Conservation (phyloP, 2,329 filamentous ascomycete genomes). For the Pestalotiopsis sp. region DNA sequence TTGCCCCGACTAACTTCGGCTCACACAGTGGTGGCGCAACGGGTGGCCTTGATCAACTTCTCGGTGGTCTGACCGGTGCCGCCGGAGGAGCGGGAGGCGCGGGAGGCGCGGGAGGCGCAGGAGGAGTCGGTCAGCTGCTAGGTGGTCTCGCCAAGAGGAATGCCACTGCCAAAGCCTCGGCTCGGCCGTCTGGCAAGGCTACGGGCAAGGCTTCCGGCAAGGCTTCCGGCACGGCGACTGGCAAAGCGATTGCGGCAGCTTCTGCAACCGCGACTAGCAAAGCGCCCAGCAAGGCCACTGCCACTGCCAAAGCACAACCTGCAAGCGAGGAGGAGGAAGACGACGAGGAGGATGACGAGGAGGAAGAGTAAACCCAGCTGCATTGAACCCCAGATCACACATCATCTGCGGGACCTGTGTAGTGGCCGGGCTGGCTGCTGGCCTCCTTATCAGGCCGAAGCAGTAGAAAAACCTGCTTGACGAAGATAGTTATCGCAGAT, state of each 20-base stretch:
- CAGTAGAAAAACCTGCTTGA: too few species aligned
- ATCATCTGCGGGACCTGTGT: neutral
- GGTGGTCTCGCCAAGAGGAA: conserved; percentile 5
- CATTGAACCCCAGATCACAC: neutral
- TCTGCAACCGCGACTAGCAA: neutral
- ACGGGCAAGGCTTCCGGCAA: too few species aligned
- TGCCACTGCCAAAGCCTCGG: neutral
- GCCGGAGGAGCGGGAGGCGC: neutral
- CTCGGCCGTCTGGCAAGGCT: too few species aligned
- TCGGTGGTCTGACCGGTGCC: conserved; percentile 13
- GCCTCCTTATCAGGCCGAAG: too few species aligned
- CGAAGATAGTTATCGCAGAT: too few species aligned
- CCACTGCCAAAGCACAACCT: neutral
- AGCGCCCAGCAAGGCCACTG: neutral
- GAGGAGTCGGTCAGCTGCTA: neutral
- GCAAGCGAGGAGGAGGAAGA: neutral
- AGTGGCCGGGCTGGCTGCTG: neutral
- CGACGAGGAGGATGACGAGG: conserved; percentile 7
- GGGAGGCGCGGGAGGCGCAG: conserved; percentile 6
- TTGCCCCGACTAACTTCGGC: neutral
- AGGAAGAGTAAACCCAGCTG: neutral
- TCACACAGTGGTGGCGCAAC: conserved; percentile 7
- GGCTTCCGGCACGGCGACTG: too few species aligned
- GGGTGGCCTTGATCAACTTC: conserved; percentile 11
- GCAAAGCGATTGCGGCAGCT: neutral